phyloP scores from a whole-genome alignment of 2,329 filamentous ascomycete genomes.

The Aspergillus texensis region DNA sequence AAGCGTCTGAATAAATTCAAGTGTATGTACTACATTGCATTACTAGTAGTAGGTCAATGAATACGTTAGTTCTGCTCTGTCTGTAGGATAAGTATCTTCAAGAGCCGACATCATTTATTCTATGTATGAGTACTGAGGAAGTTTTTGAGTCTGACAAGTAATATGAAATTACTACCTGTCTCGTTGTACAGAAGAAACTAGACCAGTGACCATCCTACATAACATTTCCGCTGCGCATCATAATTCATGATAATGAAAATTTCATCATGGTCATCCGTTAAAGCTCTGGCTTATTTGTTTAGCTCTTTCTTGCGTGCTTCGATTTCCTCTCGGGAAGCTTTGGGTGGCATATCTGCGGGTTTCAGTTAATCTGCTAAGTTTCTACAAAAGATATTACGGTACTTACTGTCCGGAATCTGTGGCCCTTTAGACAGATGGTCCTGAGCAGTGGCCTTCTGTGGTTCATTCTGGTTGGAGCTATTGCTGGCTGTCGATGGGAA shows the following conservation, averaged over 20 bases:
- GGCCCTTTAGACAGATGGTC: conserved; percentile 49
- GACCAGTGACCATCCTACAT: background rate
- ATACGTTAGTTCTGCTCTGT: background rate
- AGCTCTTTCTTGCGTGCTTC: conserved; percentile 65
- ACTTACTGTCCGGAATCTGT: conserved; percentile 45
- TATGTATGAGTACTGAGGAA: background rate
- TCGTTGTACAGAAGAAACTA: background rate
- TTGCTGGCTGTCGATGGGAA: conserved; percentile 24
- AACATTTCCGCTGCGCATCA: background rate
- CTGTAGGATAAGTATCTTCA: no score
- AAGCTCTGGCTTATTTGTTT: conserved; percentile 60
- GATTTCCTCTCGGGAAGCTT: conserved; percentile 65
- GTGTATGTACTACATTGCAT: background rate
- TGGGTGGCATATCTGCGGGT: conserved; percentile 43
- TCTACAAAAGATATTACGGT: background rate
- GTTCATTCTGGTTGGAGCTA: conserved; percentile 32
- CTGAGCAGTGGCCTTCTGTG: conserved; percentile 39
- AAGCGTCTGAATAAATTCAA: background rate
- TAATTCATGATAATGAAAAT: background rate
- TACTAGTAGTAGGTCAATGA: background rate
- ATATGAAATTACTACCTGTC: background rate
- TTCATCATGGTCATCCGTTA: background rate
- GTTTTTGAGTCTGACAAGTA: background rate
- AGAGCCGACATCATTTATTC: background rate
- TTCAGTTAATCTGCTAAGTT: background rate